A percentile compares a stretch with the other conserved stretches of the same genome.
Conservation (phyloP, 441 rosid genomes). For the Flueggea neowawraea region DNA sequence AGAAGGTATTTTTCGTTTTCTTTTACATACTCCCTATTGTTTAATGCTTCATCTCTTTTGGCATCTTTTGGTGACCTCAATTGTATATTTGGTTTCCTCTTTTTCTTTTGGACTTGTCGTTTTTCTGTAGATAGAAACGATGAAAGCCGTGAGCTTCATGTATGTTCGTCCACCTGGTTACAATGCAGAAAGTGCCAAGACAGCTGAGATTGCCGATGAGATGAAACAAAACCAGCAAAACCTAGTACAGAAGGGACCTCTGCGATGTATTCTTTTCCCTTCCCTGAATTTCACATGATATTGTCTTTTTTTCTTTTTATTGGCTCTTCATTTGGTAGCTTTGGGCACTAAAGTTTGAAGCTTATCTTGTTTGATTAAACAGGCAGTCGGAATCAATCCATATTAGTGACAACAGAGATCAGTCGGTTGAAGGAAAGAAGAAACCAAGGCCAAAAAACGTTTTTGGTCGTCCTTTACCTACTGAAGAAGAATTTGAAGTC, state of each 20-base stretch:
- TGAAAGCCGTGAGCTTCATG: conserved; percentile 99
- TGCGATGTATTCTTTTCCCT: conserved; percentile 30
- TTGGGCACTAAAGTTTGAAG: background rate
- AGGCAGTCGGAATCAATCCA: conserved; percentile 38
- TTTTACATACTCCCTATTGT: background rate
- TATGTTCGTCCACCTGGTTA: conserved; percentile 95
- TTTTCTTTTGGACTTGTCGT: background rate
- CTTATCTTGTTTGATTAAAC: conserved; percentile 13
- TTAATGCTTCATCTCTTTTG: background rate
- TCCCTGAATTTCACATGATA: background rate
- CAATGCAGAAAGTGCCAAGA: conserved; percentile 94
- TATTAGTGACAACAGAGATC: conserved; percentile 14
- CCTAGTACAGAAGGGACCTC: conserved; percentile 22
- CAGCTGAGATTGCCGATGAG: conserved; percentile 75
- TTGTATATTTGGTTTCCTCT: too few species aligned
- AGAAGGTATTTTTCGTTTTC: conserved; percentile 45
- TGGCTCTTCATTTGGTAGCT: background rate
- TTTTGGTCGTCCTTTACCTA: conserved; percentile 89
- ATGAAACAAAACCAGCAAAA: conserved; percentile 25
- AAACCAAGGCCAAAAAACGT: conserved; percentile 93
- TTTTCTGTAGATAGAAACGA: conserved; percentile 52
- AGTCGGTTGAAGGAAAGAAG: conserved; percentile 48
- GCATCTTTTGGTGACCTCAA: background rate
- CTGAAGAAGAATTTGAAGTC: conserved; percentile 81
- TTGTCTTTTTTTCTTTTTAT: background rate